Conservation (phyloP, 371 early-diverging fungal species). For the Cokeromyces recurvatus region DNA sequence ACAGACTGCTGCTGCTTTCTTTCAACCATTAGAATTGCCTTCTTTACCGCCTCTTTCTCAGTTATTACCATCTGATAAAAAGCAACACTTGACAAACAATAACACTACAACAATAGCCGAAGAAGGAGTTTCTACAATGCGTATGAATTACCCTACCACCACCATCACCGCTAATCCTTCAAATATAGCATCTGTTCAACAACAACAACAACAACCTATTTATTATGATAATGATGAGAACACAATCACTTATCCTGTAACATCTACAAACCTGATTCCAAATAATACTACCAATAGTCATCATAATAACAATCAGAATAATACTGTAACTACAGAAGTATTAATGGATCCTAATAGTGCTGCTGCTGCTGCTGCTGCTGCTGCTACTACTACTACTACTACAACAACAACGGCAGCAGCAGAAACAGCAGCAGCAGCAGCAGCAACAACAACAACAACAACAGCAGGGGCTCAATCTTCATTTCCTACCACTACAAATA, state of each 20-base stretch:
- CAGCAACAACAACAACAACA: too few relatives aligned
- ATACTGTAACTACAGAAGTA: conserved; percentile 1
- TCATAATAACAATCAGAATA: neutral
- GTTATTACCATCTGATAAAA: conserved; percentile 8
- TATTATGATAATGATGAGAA: too few relatives aligned
- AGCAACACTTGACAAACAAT: neutral
- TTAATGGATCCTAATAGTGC: conserved; percentile 5
- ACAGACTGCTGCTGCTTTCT: conserved; percentile 8
- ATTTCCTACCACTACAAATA: neutral
- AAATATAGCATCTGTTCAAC: neutral
- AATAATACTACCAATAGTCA: neutral
- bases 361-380: neutral
- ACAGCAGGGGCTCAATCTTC: neutral
- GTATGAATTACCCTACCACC: too few relatives aligned
- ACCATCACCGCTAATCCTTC: too few relatives aligned
- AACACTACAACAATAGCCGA: neutral
- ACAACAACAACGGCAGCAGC: too few relatives aligned
- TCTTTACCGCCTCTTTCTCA: conserved; percentile 28
- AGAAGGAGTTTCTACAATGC: neutral
- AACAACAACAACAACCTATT: neutral
- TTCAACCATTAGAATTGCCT: conserved; percentile 23
- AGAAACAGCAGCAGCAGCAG: too few relatives aligned
- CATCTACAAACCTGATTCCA: neutral
- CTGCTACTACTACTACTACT: too few relatives aligned
- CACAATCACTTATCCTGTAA: too few relatives aligned